Conservation (phyloP, 164 flowering plant species). For the Vitis labrusca region DNA sequence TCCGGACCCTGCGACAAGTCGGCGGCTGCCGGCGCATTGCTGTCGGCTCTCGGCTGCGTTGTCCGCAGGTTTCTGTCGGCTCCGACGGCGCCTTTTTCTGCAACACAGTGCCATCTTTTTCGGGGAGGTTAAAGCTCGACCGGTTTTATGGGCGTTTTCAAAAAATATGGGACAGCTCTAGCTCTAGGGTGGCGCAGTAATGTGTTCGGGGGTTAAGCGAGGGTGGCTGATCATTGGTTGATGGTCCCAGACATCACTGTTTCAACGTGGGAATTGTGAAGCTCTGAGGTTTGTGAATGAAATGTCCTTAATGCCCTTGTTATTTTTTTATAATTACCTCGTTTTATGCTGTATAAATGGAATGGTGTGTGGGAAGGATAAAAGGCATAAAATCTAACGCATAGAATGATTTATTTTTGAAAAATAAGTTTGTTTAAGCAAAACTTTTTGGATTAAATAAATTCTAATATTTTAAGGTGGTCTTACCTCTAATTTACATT, state of each 20-base stretch:
- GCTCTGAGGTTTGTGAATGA: neutral
- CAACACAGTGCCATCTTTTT: neutral
- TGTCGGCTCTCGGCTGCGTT: conserved; percentile 17
- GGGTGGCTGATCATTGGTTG: conserved; percentile 1
- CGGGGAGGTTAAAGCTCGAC: neutral
- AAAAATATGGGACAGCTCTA: neutral
- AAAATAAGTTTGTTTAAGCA: too few species aligned
- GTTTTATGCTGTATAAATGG: neutral
- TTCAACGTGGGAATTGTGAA: neutral
- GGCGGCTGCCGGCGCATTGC: conserved; percentile 32
- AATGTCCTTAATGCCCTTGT: conserved; percentile 4
- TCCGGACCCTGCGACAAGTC: conserved; percentile 14
- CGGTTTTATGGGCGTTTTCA: neutral
- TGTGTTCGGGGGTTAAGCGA: neutral
- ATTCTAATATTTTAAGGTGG: too few species aligned
- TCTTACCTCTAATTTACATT: too few species aligned
- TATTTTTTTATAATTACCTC: neutral
- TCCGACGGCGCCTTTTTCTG: conserved; percentile 15
- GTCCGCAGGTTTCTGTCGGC: conserved; percentile 17
- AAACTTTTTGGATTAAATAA: too few species aligned
- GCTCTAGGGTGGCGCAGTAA: neutral
- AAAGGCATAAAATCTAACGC: neutral
- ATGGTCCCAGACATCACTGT: neutral
- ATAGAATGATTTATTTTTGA: too few species aligned
- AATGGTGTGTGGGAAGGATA: neutral